These are phyloP conservation scores for Schizophyllum commune DNA, from an alignment of 1,284 basidiomycete species.

Conservation along the genomic window DNA sequence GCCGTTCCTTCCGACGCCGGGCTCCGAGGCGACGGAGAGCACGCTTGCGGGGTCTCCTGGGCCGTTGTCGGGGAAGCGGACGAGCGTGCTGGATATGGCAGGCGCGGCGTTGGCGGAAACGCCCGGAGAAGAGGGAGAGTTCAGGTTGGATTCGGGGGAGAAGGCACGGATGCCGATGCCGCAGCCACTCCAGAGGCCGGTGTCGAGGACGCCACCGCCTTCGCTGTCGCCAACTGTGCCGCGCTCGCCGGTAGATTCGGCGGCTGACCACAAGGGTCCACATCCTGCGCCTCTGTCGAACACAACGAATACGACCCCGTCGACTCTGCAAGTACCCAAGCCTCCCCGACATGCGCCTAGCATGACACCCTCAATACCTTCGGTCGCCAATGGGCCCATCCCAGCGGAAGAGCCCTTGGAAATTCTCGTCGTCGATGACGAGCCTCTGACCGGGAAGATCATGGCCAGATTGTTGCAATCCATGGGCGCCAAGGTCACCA, in stretches of 20 bases:
- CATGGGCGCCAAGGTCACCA: constrained; percentile 37
- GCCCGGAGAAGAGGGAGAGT: background rate
- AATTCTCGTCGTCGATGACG: constrained; percentile 28
- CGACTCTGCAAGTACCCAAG: background rate
- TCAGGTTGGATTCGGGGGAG: background rate
- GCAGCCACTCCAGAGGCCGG: background rate
- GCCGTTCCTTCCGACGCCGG: background rate
- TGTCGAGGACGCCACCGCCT: background rate
- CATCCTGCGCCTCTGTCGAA: no score
- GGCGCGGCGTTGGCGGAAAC: background rate
- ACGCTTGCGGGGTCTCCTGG: background rate
- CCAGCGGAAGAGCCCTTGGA: constrained; percentile 10
- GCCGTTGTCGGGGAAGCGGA: background rate
- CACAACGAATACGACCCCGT: no score
- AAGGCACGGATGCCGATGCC: background rate
- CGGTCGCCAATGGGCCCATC: constrained; percentile 2
- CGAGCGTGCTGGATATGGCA: background rate
- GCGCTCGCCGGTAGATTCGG: background rate
- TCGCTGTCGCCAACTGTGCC: background rate
- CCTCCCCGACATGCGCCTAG: background rate
- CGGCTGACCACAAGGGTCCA: background rate
- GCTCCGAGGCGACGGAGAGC: background rate
- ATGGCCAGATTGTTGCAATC: constrained; percentile 40
- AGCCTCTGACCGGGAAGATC: constrained; percentile 35
- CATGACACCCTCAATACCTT: constrained; percentile 1